These are phyloP conservation scores for Eleusine indica DNA, from an alignment of 176 grass and related monocot genomes.

Conservation along the genomic window DNA sequence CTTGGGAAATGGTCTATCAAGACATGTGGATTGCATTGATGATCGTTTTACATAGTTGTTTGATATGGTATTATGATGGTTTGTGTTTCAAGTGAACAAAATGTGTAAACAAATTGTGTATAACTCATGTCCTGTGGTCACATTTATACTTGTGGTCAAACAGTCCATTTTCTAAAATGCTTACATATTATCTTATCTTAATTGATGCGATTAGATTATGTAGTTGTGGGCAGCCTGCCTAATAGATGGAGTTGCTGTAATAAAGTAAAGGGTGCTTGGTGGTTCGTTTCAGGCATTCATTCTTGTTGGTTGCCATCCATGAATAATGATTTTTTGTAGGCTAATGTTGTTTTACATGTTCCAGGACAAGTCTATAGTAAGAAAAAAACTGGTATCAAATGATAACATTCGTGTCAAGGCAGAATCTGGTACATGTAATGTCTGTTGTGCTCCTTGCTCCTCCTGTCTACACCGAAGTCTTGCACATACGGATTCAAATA, in stretches of 20 bases:
- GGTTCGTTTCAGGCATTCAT: slow-evolving; percentile 5
- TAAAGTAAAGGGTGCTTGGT: not conserved
- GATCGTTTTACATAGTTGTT: slow-evolving; percentile 35
- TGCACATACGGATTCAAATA: slow-evolving; percentile 43
- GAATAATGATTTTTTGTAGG: slow-evolving; percentile 4
- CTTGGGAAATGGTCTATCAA: slow-evolving; percentile 16
- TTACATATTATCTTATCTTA: slow-evolving; percentile 14
- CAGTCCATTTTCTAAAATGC: slow-evolving; percentile 6
- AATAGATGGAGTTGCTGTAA: not conserved
- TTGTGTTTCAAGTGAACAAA: slow-evolving; percentile 4
- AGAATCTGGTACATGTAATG: slow-evolving; percentile 78
- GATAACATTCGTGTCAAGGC: slow-evolving; percentile 36
- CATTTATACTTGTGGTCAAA: not conserved
- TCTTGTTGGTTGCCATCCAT: not conserved
- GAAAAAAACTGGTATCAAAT: slow-evolving; percentile 41
- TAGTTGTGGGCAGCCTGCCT: not conserved
- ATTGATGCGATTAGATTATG: not conserved
- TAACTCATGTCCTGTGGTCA: not conserved
- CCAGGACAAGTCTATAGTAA: slow-evolving; percentile 43
- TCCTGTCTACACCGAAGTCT: slow-evolving; percentile 66
- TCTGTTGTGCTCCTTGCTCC: slow-evolving; percentile 76
- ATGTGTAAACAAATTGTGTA: not conserved
- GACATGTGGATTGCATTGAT: not conserved
- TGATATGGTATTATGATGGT: not conserved
- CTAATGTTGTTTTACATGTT: slow-evolving; percentile 28